Evolutionary conservation across 768 basidiomycete genomes (phyloP), one percentile per base, ranked within the genome.

Genomic region (Pleurotus ostreatus): DNA sequence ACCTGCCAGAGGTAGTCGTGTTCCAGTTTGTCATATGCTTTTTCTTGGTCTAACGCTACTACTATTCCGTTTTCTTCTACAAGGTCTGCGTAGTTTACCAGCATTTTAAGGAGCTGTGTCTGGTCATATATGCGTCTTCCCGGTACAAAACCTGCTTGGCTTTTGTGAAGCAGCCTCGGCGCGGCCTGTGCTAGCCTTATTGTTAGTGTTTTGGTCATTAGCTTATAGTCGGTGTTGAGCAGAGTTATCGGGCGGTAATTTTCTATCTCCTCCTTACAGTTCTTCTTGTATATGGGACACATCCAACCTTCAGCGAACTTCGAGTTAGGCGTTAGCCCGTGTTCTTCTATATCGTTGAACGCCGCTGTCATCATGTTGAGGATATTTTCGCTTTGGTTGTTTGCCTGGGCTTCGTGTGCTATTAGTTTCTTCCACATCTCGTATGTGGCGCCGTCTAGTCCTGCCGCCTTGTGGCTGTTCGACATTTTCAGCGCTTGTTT

Each of bases 281-380:
- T 70, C 44, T 78, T 78, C 38, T 79, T 79, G 55, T 72, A 78
- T 23, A 79, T 25, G 0, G 70, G 74, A 63, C 72, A 71, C 66
- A 74, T 68, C 71, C 69, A 70, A 0, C 76, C 76, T 5, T 64
- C 45, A 0, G 66, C 23, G 49, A 74, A 79, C 0, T 22, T 1
- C 0, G 63, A 57, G 0, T 9, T 2, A 0, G 18, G 1, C 0
- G 7, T 38, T 0, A 69, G 2, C 0, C 74, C 71, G 37, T 70
- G 1, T 2, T 2, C 0, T 55, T 68, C 55, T 0, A 76, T 74
- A 30, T 75, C 63, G 11, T 67, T 65, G 49, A 55, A 68, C 0
- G 66, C 60, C 20, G 1, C 18, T 6, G 47, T 55, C n/a, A 57
- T 15, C 22, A 51, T 16, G 20, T 25, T 15, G 1, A 70, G 57